A percentile compares a stretch with the other conserved stretches of the same genome.
Evolutionary conservation across 2,329 filamentous ascomycete genomes (phyloP).

Genomic region (Penicillium sp.): DNA sequence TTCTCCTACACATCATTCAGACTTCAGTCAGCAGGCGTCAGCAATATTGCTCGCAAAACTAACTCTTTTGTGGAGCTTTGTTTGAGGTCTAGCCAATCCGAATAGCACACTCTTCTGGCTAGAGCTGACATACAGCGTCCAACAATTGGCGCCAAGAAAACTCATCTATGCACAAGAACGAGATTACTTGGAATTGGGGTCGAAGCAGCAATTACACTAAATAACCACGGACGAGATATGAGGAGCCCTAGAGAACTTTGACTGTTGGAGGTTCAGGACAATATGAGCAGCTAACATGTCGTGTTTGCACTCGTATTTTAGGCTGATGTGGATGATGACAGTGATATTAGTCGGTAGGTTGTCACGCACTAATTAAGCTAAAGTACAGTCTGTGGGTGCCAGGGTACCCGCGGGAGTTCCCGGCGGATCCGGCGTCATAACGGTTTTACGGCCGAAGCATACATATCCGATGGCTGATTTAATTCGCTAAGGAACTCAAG

Average conservation of each 20-base stretch:
- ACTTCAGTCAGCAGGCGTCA: not conserved
- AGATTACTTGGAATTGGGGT: not conserved
- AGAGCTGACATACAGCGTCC: not conserved
- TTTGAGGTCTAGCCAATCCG: not conserved
- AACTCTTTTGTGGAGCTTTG: too few species aligned
- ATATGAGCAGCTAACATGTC: not conserved
- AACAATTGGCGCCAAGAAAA: not conserved
- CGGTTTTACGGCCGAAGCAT: not conserved
- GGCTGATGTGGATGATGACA: constrained; percentile 14
- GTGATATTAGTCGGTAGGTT: constrained; percentile 7
- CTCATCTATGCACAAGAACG: not conserved
- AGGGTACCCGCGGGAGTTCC: not conserved
- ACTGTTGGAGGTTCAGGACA: not conserved
- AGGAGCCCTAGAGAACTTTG: not conserved
- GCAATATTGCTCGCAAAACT: not conserved
- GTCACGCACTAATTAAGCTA: constrained; percentile 11
- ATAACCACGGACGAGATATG: not conserved
- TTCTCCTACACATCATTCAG: not conserved
- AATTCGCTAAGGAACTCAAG: not conserved
- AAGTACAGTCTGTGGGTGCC: constrained; percentile 1
- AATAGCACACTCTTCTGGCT: not conserved
- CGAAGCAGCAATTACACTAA: not conserved
- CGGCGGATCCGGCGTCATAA: not conserved
- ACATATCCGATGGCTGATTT: not conserved
- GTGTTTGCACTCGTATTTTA: constrained; percentile 1